Conservation (phyloP, 345 rosid species). For the Boechera divaricarpa region DNA sequence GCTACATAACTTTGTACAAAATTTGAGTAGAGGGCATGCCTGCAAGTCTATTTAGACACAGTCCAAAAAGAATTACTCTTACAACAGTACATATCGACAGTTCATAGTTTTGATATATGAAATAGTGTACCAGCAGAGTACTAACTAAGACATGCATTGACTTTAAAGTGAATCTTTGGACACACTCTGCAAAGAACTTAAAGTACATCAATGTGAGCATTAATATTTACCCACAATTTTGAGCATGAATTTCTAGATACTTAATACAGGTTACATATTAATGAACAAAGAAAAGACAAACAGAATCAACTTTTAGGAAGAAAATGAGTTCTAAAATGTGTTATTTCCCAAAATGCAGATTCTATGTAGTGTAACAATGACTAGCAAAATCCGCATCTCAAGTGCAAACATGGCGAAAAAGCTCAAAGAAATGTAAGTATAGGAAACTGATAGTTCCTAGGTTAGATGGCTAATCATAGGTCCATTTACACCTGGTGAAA, state of each 20-base stretch:
- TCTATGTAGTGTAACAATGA: not conserved
- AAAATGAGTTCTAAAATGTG: not conserved
- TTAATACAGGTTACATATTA: not conserved
- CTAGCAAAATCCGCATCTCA: slow-evolving; percentile 2
- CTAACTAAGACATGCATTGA: slow-evolving; percentile 19
- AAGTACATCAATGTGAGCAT: slow-evolving; percentile 1
- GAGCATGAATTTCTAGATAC: not conserved
- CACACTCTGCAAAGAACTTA: not conserved
- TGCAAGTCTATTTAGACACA: slow-evolving; percentile 5
- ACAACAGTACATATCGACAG: not conserved
- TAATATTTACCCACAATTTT: not conserved
- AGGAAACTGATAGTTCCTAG: not conserved
- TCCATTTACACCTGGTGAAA: not conserved
- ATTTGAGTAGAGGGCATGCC: slow-evolving; percentile 16
- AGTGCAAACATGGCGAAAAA: slow-evolving; percentile 11
- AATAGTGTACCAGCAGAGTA: not conserved
- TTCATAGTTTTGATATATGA: not conserved
- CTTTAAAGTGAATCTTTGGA: not conserved
- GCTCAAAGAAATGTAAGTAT: slow-evolving; percentile 3
- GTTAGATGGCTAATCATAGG: not conserved
- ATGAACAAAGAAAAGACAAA: not conserved
- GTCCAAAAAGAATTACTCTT: slow-evolving; percentile 3
- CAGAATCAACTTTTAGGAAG: not conserved
- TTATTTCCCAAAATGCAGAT: slow-evolving; percentile 11
- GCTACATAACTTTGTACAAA: slow-evolving; percentile 6